These are phyloP conservation scores for Xylaria longipes DNA, from an alignment of 495 filamentous ascomycete species.

Conservation along the genomic window DNA sequence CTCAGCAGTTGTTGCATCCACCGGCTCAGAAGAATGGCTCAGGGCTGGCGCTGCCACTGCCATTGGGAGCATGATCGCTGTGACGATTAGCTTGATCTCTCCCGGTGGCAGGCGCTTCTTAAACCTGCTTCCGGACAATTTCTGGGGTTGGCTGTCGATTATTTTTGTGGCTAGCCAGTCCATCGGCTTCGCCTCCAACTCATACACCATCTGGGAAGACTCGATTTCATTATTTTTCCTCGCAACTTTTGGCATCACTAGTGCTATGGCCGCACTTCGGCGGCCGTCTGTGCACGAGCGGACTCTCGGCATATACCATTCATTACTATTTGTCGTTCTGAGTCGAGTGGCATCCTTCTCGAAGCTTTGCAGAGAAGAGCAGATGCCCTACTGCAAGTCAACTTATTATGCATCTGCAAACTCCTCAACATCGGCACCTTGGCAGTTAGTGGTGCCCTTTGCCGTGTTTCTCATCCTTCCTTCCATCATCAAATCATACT, in stretches of 20 bases:
- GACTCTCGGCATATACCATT: slow-evolving; percentile 80
- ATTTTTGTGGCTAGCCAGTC: slow-evolving; percentile 83
- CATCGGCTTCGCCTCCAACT: slow-evolving; percentile 93
- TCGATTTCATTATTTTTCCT: slow-evolving; percentile 93
- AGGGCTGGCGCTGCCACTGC: slow-evolving; percentile 56
- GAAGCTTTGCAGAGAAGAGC: slow-evolving; percentile 94
- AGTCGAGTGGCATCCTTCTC: slow-evolving; percentile 85
- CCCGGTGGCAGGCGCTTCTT: slow-evolving; percentile 51
- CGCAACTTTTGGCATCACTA: slow-evolving; percentile 78
- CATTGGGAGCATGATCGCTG: slow-evolving; percentile 67
- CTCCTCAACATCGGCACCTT: slow-evolving; percentile 90
- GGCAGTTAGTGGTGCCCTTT: slow-evolving; percentile 86
- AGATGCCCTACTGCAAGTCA: slow-evolving; percentile 95
- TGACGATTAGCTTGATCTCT: slow-evolving; percentile 61
- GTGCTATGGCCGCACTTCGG: slow-evolving; percentile 75
- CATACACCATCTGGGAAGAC: slow-evolving; percentile 99
- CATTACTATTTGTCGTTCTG: slow-evolving; percentile 80
- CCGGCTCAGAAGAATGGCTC: slow-evolving; percentile 47
- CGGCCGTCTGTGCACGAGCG: slow-evolving; percentile 67
- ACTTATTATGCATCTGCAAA: slow-evolving; percentile 93
- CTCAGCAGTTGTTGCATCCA: slow-evolving; percentile 30
- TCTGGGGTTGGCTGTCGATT: slow-evolving; percentile 87
- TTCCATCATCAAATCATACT: slow-evolving; percentile 77
- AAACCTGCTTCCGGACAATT: slow-evolving; percentile 72
- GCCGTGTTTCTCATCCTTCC: slow-evolving; percentile 75